Evolutionary conservation across 129 eudicot species (phyloP).

Genomic region (Helianthus tuberosus): DNA sequence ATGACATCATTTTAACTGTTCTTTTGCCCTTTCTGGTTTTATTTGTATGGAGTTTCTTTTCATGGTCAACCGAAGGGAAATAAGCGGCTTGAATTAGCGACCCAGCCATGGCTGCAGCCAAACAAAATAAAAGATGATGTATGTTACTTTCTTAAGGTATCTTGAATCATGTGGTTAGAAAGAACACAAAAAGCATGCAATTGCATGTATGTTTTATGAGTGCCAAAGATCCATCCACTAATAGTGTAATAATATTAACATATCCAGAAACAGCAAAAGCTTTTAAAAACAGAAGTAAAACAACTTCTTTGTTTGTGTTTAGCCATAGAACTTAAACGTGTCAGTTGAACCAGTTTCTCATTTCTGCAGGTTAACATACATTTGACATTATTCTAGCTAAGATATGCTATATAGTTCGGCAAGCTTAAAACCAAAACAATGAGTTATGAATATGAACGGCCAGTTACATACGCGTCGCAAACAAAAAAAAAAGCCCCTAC

Average conservation of each 20-base stretch:
- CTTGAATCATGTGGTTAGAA: not conserved
- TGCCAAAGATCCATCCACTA: not conserved
- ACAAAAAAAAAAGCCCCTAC: not conserved
- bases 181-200: not conserved
- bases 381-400: not conserved
- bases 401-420: not conserved
- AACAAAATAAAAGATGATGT: constrained; percentile 25
- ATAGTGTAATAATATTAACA: too few relatives aligned
- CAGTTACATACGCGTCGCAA: not conserved
- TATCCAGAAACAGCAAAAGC: too few relatives aligned
- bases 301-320: not conserved
- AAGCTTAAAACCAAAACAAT: not conserved
- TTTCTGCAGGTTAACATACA: not conserved
- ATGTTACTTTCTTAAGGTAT: not conserved
- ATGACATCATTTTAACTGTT: constrained; percentile 51
- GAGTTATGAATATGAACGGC: not conserved
- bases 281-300: not conserved
- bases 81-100: constrained; percentile 71
- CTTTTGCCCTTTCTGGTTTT: constrained; percentile 49
- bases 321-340: too few relatives aligned
- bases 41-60: constrained; percentile 45
- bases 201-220: not conserved
- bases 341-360: too few relatives aligned
- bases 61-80: constrained; percentile 50
- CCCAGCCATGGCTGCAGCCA: constrained; percentile 64